Conservation (phyloP, 768 basidiomycete species). For the Leccinum pellstonianum region DNA sequence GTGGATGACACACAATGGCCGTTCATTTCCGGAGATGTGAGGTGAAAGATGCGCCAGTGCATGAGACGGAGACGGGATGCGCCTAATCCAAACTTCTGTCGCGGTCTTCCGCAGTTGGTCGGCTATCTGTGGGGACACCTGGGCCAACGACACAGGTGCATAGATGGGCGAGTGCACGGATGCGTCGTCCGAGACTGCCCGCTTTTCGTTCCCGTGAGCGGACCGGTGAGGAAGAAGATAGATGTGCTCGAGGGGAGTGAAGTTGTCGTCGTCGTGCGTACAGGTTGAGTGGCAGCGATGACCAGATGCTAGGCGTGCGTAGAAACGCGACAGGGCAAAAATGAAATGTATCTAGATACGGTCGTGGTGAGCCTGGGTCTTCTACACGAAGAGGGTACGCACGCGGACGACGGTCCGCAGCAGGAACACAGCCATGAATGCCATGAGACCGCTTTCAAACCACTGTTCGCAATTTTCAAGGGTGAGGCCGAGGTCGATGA, state of each 20-base stretch:
- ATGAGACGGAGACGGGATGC: slow-evolving; percentile 8
- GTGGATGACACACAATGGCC: background rate
- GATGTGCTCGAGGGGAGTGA: slow-evolving; percentile 52
- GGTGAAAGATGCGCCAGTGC: background rate
- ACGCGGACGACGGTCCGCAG: slow-evolving; percentile 67
- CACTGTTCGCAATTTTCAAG: slow-evolving; percentile 81
- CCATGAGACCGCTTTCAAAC: slow-evolving; percentile 66
- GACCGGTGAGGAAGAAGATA: slow-evolving; percentile 50
- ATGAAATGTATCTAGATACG: slow-evolving; percentile 67
- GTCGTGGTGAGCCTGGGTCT: slow-evolving; percentile 2
- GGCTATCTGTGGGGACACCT: slow-evolving; percentile 53
- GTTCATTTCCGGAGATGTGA: slow-evolving; percentile 7
- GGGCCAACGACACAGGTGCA: slow-evolving; percentile 61
- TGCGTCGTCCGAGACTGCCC: slow-evolving; percentile 1
- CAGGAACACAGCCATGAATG: slow-evolving; percentile 55
- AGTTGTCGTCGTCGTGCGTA: slow-evolving; percentile 22
- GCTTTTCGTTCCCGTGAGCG: slow-evolving; percentile 9
- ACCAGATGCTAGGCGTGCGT: slow-evolving; percentile 53
- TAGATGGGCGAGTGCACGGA: slow-evolving; percentile 43
- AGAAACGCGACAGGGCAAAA: slow-evolving; percentile 66
- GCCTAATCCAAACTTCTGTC: slow-evolving; percentile 66
- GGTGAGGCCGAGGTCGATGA: slow-evolving; percentile 70
- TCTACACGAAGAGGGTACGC: slow-evolving; percentile 29
- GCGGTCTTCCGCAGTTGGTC: slow-evolving; percentile 49
- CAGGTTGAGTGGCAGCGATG: slow-evolving; percentile 16